These are phyloP conservation scores for Biscogniauxia sp. DNA, from an alignment of 2,329 filamentous ascomycete species.

Conservation along the genomic window DNA sequence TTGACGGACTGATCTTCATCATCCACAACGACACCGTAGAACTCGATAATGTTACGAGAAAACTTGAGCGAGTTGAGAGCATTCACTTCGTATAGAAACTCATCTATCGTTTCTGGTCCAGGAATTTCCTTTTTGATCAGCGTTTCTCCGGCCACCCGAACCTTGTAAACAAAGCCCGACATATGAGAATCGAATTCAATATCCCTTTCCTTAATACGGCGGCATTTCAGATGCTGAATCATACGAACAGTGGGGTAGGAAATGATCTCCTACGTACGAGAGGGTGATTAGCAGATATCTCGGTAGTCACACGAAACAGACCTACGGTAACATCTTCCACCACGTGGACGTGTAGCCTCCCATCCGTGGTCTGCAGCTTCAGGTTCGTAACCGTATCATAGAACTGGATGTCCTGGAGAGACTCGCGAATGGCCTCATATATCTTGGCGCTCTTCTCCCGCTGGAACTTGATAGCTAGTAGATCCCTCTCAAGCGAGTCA, in stretches of 20 bases:
- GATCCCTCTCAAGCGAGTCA: slow-evolving; percentile 81
- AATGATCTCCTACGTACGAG: slow-evolving; percentile 68
- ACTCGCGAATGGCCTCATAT: slow-evolving; percentile 91
- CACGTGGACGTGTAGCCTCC: slow-evolving; percentile 90
- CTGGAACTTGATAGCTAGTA: slow-evolving; percentile 76
- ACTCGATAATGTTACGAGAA: slow-evolving; percentile 75
- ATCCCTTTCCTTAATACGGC: slow-evolving; percentile 67
- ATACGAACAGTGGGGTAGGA: slow-evolving; percentile 72
- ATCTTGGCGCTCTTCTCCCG: slow-evolving; percentile 90
- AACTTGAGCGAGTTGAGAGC: slow-evolving; percentile 76
- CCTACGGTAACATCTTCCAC: slow-evolving; percentile 86
- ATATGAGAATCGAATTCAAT: slow-evolving; percentile 87
- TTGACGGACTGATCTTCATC: slow-evolving; percentile 72
- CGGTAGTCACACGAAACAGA: slow-evolving; percentile 21
- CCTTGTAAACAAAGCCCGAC: slow-evolving; percentile 97
- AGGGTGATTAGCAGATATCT: background rate
- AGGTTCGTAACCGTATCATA: slow-evolving; percentile 95
- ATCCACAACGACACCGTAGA: slow-evolving; percentile 86
- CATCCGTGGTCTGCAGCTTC: slow-evolving; percentile 85
- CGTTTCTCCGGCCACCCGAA: slow-evolving; percentile 62
- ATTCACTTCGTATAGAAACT: slow-evolving; percentile 97
- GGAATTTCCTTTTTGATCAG: slow-evolving; percentile 99
- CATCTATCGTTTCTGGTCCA: slow-evolving; percentile 89
- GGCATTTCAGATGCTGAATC: slow-evolving; percentile 70
- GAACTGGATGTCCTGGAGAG: slow-evolving; percentile 89